Base-by-base conservation (phyloP, 768 basidiomycete species). In the Hericium rajendrae region DNA sequence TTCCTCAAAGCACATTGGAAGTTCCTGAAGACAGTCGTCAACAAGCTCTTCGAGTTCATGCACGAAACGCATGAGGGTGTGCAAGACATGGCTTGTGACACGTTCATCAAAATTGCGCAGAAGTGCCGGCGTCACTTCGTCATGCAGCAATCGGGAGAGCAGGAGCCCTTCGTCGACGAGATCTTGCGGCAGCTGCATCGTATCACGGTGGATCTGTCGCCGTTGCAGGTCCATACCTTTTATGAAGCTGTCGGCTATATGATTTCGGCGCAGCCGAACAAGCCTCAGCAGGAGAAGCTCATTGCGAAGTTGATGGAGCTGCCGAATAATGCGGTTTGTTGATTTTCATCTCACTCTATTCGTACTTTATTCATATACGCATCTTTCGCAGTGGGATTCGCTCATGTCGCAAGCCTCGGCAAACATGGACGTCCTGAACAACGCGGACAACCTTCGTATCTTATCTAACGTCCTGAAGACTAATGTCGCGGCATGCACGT, bases 1-100 rank as follows among this genome's bases (percentile, higher is more conserved):
- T 99, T 98, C 84, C 83, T 99, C 67, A 98, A 97, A 71, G 97
- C 97, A 16, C 97, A 99, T 70, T 99, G 97, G 97, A 99, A 98
- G 74, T 99, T 99, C 82, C 76, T 99, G 68, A 99, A 99, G 78
- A 98, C 97, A 2, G 97, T 99, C 55, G 95, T 99, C 61, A 99
- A 98, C 76, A 99, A 99, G 72, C 78, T 98, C 6, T 99, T 98
- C 72, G 97, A 99, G 70, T 99, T 99, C 71, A 98, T 98, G 94
- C 97, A 99, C 71, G 95, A 99, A 74, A 97, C 93, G 0, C 95
- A 99, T 67, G 97, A 99, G 76, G 94, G 94, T 75, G 97, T 99
- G 11, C 97, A 99, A 71, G 97, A 99, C 74, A 99, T 99, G 97
- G 97, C 97, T 49, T 99, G 97, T 73, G 97, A 99, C 70, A 99